Base-by-base conservation (phyloP, 78 protist species). In the Dictyostelium capitatum region DNA sequence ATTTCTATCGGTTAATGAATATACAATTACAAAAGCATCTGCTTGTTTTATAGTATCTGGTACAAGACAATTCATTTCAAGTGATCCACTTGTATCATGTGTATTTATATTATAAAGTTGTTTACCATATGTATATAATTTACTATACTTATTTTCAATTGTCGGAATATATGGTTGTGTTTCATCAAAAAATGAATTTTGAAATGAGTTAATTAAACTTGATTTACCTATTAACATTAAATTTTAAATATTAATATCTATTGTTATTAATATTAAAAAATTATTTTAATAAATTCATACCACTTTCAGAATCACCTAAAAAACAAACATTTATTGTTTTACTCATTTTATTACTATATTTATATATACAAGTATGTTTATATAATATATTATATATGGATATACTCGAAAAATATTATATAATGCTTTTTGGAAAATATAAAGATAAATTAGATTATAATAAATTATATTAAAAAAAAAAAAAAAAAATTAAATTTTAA, bases 271-370 rank as follows among this genome's bases (percentile, higher is more conserved):
- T 59, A 9, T 59, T 59, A 37, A 37, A 37, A 37, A 3, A 37
- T 37, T 37, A 37, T 37, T 3, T 37, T 3, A 37, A 37, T 37
- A 0, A 23, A 23, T 59, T 23, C 69, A 59, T 59, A 59, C 69
- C 69, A n/a, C n/a, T 14, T 59, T 59, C 73, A 12, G 73, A 65
- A 1, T 19, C 73, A 30, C 73, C 73, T 65, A 65, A 65, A 30
- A 65, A 65, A 65, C 73, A 65, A 30, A 65, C 9, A 65, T 65
- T 65, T 28, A 65, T 25, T 30, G 5, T 65, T 65, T 28, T 28
- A 65, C 73, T 30, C 73, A 65, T 65, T 65, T 59, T n/a, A n/a
- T n/a, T n/a, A n/a, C n/a, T 56, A 56, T 19, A 56, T 20, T 54
- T 51, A 7, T 59, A 17, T 14, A 53, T 17, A 0, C 3, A 14